Evolutionary conservation across 1,139 yeast genomes (phyloP).

Genomic region (Yamadazyma dushanensis): DNA sequence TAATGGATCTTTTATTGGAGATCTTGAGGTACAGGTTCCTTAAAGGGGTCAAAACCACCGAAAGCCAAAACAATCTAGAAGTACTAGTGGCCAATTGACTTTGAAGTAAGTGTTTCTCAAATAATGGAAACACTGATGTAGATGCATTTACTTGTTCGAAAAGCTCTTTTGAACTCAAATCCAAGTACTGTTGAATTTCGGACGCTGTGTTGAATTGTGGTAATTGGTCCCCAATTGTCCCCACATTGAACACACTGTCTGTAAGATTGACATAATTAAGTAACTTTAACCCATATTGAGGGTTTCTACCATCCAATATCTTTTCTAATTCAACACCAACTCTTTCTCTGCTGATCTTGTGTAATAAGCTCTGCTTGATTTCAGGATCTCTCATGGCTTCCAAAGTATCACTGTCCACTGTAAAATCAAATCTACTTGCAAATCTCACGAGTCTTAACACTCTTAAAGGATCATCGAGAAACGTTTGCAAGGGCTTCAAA

Average conservation of each 20-base stretch:
- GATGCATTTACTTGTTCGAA: conserved; percentile 20
- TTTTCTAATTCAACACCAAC: conserved; percentile 85
- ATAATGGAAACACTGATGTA: conserved; percentile 22
- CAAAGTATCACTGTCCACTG: conserved; percentile 58
- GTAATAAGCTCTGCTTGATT: conserved; percentile 58
- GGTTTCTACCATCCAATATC: conserved; percentile 62
- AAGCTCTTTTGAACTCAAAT: conserved; percentile 4
- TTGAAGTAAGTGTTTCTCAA: conserved; percentile 14
- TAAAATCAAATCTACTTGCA: conserved; percentile 75
- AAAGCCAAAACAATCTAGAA: conserved; percentile 45
- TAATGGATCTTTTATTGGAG: conserved; percentile 42
- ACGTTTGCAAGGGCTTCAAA: conserved; percentile 77
- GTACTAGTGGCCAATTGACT: conserved; percentile 7
- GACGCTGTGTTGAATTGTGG: conserved; percentile 5
- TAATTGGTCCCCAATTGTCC: conserved; percentile 16
- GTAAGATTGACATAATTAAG: conserved; percentile 57
- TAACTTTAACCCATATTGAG: conserved; percentile 62
- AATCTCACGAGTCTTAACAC: conserved; percentile 83
- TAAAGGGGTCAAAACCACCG: conserved; percentile 53
- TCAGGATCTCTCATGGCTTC: conserved; percentile 63
- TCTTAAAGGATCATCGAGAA: conserved; percentile 89
- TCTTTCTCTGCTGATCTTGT: conserved; percentile 86
- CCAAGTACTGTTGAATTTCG: conserved; percentile 5
- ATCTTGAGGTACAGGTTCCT: conserved; percentile 32
- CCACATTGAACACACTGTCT: conserved; percentile 57